Conservation (phyloP, 306 rosid species). For the Biancaea sappan region DNA sequence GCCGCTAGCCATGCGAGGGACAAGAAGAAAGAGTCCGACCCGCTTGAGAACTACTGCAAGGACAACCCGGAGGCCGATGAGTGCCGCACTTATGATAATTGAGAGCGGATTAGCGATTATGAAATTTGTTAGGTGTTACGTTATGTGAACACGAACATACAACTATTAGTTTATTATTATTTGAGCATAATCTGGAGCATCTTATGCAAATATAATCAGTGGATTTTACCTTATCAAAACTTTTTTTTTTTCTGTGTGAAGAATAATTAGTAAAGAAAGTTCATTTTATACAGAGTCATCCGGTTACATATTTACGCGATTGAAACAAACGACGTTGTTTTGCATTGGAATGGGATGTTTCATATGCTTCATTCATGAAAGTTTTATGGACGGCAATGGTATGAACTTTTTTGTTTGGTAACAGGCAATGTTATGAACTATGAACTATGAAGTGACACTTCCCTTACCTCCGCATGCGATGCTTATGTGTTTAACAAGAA, state of each 20-base stretch:
- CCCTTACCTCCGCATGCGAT: too few relatives aligned
- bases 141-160: background rate
- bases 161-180: background rate
- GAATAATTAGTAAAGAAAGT: too few relatives aligned
- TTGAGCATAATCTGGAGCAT: constrained; percentile 1
- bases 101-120: background rate
- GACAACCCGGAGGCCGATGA: constrained; percentile 86
- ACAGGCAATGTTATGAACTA: too few relatives aligned
- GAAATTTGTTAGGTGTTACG: background rate
- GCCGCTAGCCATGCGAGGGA: constrained; percentile 95
- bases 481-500: too few relatives aligned
- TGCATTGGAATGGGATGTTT: background rate
- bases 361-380: background rate
- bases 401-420: too few relatives aligned
- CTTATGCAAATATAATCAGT: background rate
- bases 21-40: constrained; percentile 64
- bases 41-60: constrained; percentile 75
- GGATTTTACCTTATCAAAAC: background rate
- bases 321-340: background rate
- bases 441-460: too few relatives aligned
- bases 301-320: background rate
- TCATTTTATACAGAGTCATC: background rate
- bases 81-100: constrained; percentile 89
- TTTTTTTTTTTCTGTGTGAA: background rate
- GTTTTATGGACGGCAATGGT: background rate